A percentile compares a stretch with the other conserved stretches of the same genome.
phyloP scores from a whole-genome alignment of 352 stramenopile species.

The Phytopythium helicoides region DNA sequence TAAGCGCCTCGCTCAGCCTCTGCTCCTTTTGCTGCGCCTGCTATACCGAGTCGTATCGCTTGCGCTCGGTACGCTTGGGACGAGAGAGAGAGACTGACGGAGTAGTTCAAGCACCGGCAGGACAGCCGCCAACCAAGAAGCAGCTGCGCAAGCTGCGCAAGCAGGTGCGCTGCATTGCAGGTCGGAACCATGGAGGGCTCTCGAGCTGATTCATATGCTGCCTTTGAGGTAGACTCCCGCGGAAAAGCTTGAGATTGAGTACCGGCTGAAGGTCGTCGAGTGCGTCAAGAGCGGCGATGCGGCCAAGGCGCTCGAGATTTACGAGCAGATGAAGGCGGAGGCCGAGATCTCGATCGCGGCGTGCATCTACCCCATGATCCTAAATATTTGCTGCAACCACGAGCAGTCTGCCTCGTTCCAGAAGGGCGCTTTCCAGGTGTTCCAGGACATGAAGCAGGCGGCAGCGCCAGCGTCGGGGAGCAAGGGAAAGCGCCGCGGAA shows the following conservation, averaged over 20 bases:
- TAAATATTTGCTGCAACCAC: constrained; percentile 58
- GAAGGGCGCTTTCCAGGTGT: constrained; percentile 46
- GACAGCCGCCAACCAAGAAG: constrained; percentile 32
- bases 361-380: constrained; percentile 61
- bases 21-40: too few relatives aligned
- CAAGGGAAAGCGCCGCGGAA: constrained; percentile 12
- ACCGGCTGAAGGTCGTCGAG: constrained; percentile 34
- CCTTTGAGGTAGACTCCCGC: constrained; percentile 29
- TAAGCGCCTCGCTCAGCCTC: background rate
- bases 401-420: constrained; percentile 31
- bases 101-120: constrained; percentile 2
- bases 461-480: constrained; percentile 6
- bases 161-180: constrained; percentile 23
- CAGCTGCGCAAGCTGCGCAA: constrained; percentile 43
- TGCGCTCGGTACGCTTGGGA: too few relatives aligned
- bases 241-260: constrained; percentile 35
- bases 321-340: constrained; percentile 48
- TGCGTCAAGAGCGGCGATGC: constrained; percentile 45
- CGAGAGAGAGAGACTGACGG: background rate
- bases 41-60: too few relatives aligned
- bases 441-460: constrained; percentile 61
- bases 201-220: too few relatives aligned
- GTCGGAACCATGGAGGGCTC: too few relatives aligned
- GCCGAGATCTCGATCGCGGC: constrained; percentile 23
- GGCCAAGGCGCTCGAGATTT: constrained; percentile 36